phyloP scores from a whole-genome alignment of 164 flowering plant genomes.

The Stephania yunnanensis region DNA sequence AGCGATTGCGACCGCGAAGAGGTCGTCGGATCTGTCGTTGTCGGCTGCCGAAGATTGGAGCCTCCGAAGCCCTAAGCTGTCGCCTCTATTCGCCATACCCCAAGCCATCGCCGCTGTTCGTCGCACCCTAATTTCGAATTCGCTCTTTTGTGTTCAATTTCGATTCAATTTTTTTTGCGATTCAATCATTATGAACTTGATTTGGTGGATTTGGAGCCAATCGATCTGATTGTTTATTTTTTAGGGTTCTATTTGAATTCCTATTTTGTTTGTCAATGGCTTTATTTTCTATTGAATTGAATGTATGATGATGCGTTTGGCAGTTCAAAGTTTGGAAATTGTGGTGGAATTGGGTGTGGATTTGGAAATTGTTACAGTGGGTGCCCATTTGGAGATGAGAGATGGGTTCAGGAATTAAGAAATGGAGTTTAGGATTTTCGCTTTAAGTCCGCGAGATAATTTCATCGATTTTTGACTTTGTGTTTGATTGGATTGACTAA shows the following conservation, averaged over 20 bases:
- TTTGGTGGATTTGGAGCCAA: too few species aligned
- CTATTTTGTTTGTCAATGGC: neutral
- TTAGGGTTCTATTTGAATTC: neutral
- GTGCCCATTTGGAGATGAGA: neutral
- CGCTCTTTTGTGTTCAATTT: too few species aligned
- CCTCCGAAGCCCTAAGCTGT: too few species aligned
- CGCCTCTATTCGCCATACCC: too few species aligned
- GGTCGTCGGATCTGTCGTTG: too few species aligned
- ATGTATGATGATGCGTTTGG: neutral
- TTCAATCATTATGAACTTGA: too few species aligned
- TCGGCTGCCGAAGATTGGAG: too few species aligned
- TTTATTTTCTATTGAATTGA: neutral
- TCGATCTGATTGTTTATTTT: too few species aligned
- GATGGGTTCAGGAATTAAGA: neutral
- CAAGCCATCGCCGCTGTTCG: too few species aligned
- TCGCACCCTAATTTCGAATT: too few species aligned
- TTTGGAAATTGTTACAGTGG: neutral
- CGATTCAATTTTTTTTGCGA: too few species aligned
- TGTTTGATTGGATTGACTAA: neutral
- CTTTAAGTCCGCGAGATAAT: neutral
- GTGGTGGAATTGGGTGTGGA: neutral
- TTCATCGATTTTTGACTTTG: neutral
- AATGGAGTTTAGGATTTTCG: neutral
- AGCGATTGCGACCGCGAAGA: too few species aligned
- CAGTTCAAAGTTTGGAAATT: neutral